phyloP scores from a whole-genome alignment of 768 basidiomycete species.

The Tephrocybe rancida region DNA sequence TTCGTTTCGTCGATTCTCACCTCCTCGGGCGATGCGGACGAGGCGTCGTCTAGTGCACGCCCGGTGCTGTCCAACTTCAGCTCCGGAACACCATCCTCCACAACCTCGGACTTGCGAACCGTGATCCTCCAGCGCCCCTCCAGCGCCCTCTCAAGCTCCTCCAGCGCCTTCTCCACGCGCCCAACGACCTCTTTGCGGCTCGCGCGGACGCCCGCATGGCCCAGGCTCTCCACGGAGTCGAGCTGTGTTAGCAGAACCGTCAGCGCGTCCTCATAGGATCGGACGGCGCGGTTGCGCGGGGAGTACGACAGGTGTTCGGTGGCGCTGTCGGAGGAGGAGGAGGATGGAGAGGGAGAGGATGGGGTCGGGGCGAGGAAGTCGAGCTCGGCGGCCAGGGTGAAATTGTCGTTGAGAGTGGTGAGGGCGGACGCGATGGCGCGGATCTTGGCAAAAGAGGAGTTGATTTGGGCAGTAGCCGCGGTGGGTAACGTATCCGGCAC shows the following conservation, averaged over 20 bases:
- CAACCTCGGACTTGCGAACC: neutral
- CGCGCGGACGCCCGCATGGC: slow-evolving; percentile 51
- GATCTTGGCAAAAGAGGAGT: slow-evolving; percentile 23
- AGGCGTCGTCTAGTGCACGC: neutral
- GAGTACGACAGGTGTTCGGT: slow-evolving; percentile 53
- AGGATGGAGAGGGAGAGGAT: slow-evolving; percentile 21
- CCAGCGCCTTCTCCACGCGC: slow-evolving; percentile 58
- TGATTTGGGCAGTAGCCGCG: neutral
- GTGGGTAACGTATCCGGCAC: neutral
- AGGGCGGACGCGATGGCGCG: slow-evolving; percentile 41
- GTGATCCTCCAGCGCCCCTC: slow-evolving; percentile 33
- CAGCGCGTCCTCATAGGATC: slow-evolving; percentile 62
- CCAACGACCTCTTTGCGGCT: slow-evolving; percentile 55
- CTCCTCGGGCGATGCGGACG: neutral
- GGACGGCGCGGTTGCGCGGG: slow-evolving; percentile 56
- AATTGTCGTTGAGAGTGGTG: slow-evolving; percentile 33
- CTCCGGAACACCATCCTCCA: neutral
- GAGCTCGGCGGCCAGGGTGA: slow-evolving; percentile 37
- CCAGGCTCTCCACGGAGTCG: slow-evolving; percentile 62
- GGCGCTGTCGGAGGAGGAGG: slow-evolving; percentile 14
- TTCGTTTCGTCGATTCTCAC: neutral
- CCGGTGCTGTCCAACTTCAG: neutral
- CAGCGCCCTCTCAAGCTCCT: slow-evolving; percentile 49
- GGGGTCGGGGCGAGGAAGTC: too few relatives aligned
- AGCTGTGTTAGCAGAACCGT: slow-evolving; percentile 53